Evolutionary conservation across 306 rosid genomes (phyloP), one percentile per base, ranked within the genome.

Genomic region (Mucuna pruriens): DNA sequence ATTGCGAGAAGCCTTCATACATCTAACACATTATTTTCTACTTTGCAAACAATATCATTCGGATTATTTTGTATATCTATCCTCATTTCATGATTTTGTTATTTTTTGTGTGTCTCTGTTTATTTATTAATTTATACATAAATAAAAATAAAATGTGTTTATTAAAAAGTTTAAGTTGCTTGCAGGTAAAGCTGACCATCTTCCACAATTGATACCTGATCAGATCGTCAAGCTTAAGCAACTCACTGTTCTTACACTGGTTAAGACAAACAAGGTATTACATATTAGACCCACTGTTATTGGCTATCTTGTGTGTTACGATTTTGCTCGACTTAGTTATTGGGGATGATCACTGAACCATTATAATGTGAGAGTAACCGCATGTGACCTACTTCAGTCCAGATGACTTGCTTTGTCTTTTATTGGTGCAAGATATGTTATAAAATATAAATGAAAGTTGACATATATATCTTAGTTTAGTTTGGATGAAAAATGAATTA

Each of bases 201-300:
- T 89, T 74, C 97, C 90, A 6, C 90, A 91, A 48, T 83, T 95
- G 89, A 39, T 80, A 54, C 83, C 97, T 72, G 98, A 91, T 64
- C 99, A 95, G 87, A 86, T 84, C 77, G 91, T 93, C 62, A 95
- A 95, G 87, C 88, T 95, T 40, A 95, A 87, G 90, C 99, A 95
- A 82, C 97, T 95, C 62, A 95, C 99, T 15, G 99, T 95, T 60
- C 99, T 95, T 75, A 95, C 99, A 6, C 84, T 95, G 84, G 93
- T 98, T 2, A 98, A 93, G 88, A 90, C 94, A 13, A 65, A 91
- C 89, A 95, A 95, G 96, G 99, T 90, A 88, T 39, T 65, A 4
- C 48, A 60, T 73, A 60, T 58, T 48, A 29, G n/a, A 48, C 16
- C 1, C 23, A 15, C 1, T 6, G 11, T 2, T n/a, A n/a, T 62